Evolutionary conservation across 768 basidiomycete species (phyloP), one percentile per base, ranked within the genome.

Genomic region (Boletus bicolor): DNA sequence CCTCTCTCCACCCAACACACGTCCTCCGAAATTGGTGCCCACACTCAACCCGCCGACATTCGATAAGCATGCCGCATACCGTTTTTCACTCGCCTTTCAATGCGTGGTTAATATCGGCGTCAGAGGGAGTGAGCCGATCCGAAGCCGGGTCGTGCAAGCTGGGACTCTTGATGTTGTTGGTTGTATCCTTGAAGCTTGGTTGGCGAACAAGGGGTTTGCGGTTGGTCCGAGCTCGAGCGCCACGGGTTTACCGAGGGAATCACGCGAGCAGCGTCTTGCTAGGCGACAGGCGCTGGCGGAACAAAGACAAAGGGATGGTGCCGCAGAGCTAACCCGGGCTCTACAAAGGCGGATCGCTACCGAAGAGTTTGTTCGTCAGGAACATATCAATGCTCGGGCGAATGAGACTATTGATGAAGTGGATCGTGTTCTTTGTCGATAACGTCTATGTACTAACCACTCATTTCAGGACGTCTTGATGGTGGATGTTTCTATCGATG

Each of bases 61-160:
- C 60, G 91, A 93, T 74, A 90, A 89, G 57, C 87, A 89, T 63
- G 87, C 91, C 30, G 91, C 91, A 0, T 90, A 91, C 65, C 84
- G 91, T 9, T 96, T 97, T 68, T 87, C 88, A 0, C 83, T 98
- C 55, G 96, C 96, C 1, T 95, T 99, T 68, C 94, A 98, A 68
- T 97, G 93, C 65, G 86, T 98, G 44, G 94, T 95, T 58, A 98
- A 99, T 71, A 93, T 98, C 64, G 96, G 96, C 37, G 95, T 98
- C 0, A 78, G 96, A 32, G 96, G 96, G n/a, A 89, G 84, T 54
- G 94, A 98, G 72, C 84, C 85, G 19, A 95, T 98, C 64, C 77
- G 96, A 43, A 87, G 87, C 60, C 81, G 94, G 10, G 94, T 98
- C 17, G 96, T 98, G 5, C 92, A 97, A 72, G 93, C 94, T 0